A percentile compares a stretch with the other conserved stretches of the same genome.
Conservation (phyloP, 495 filamentous ascomycete species). For the Penicillium fimorum region DNA sequence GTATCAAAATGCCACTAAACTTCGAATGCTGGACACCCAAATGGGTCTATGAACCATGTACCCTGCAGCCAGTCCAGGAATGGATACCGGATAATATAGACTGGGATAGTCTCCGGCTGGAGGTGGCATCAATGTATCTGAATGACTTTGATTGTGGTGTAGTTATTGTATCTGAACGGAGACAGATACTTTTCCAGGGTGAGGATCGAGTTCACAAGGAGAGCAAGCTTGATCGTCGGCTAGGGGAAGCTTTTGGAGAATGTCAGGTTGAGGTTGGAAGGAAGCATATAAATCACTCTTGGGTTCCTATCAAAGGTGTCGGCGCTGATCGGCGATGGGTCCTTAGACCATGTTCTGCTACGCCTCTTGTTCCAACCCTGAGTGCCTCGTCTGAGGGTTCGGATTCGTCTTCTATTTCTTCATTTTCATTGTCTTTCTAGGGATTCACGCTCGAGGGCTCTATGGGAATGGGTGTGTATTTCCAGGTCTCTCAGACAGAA, state of each 20-base stretch:
- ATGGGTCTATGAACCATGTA: constrained; percentile 9
- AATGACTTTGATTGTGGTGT: constrained; percentile 10
- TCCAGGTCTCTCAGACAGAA: neutral
- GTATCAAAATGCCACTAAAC: constrained; percentile 4
- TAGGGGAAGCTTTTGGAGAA: constrained; percentile 2
- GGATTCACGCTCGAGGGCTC: neutral
- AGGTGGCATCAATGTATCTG: constrained; percentile 11
- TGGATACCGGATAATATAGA: constrained; percentile 10
- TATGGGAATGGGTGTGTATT: neutral
- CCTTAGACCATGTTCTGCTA: constrained; percentile 7
- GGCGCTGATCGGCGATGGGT: constrained; percentile 8
- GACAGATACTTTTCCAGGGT: constrained; percentile 7
- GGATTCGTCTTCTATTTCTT: neutral
- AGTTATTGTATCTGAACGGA: constrained; percentile 9
- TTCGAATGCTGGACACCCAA: constrained; percentile 9
- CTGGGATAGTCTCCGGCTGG: constrained; percentile 13
- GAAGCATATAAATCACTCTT: constrained; percentile 7
- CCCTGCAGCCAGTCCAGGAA: neutral
- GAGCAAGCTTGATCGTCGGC: constrained; percentile 8
- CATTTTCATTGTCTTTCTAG: neutral
- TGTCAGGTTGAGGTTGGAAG: constrained; percentile 7
- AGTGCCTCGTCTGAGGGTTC: neutral
- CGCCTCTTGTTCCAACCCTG: constrained; percentile 6
- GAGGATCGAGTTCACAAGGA: constrained; percentile 6
- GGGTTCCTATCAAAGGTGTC: constrained; percentile 8